Base-by-base conservation (phyloP, 2,329 filamentous ascomycete species). In the Ophiostoma tasmaniense region DNA sequence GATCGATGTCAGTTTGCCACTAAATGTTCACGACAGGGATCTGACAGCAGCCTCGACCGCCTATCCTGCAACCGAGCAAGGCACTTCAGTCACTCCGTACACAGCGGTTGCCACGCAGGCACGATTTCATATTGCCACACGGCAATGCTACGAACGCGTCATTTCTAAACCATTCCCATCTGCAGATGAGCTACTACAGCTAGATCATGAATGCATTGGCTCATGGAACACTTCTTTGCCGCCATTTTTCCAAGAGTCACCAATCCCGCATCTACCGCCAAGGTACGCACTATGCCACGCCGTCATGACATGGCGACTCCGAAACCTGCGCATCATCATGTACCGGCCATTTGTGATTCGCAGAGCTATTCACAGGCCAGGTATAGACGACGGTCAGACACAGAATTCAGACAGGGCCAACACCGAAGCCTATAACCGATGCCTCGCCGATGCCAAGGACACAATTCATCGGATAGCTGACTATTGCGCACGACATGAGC, bases 241-340 rank as follows among this genome's bases (percentile, higher is more conserved):
- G 7, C n/a, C 50, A 25, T 55, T 25, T 7, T 55, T 55, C n/a
- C 50, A 55, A 8, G 50, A 55, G 50, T 55, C 50, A 2, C n/a
- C 50, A 3, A n/a, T n/a, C n/a, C 3, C 50, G 11, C 25, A n/a
- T 25, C 50, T 55, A 78, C 78, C 0, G 68, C 74, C 1, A 13
- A 76, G 77, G 59, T 83, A 79, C 68, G 74, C 76, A 0, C 76
- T 81, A 13, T 75, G 78, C 1, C 79, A 81, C 30, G 77, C 77
- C 3, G 78, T 82, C 25, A 80, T 81, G 74, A 76, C 76, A 65
- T 82, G 81, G 79, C 76, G 81, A 14, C 76, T 76, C 52, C 76
- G 79, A 7, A 83, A 83, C 67, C 75, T 83, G 52, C 77, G 80
- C 22, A 81, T 83, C 72, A 80, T 83, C 67, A 81, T 82, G 77